phyloP scores from a whole-genome alignment of 1,284 basidiomycete genomes.

The Cystobasidium slooffiae region DNA sequence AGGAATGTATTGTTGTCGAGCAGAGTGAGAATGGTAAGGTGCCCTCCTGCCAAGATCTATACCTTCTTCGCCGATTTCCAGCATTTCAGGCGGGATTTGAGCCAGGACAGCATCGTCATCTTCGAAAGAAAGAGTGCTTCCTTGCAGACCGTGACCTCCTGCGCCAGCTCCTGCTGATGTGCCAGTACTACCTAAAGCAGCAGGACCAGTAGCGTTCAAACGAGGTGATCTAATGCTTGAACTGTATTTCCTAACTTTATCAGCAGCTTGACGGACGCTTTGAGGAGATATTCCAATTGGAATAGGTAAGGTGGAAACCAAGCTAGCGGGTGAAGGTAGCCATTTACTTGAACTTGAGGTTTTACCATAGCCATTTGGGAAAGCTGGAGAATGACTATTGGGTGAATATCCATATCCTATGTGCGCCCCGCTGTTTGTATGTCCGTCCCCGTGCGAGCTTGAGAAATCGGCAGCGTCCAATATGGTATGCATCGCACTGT shows the following conservation, averaged over 20 bases:
- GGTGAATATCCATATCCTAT: neutral
- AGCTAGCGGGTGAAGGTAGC: neutral
- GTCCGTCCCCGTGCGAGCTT: neutral
- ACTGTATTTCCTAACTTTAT: slow-evolving; percentile 14
- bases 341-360: slow-evolving; percentile 15
- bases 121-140: slow-evolving; percentile 34
- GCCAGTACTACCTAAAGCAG: too few relatives aligned
- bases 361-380: slow-evolving; percentile 39
- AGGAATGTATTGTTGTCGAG: too few relatives aligned
- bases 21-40: neutral
- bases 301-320: slow-evolving; percentile 17
- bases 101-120: slow-evolving; percentile 43
- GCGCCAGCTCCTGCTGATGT: too few relatives aligned
- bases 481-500: slow-evolving; percentile 38
- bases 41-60: neutral
- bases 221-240: slow-evolving; percentile 28
- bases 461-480: slow-evolving; percentile 18
- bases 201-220: neutral
- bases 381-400: slow-evolving; percentile 32
- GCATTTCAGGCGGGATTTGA: slow-evolving; percentile 9
- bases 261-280: slow-evolving; percentile 15
- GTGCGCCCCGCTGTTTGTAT: too few relatives aligned
- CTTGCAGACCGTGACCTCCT: neutral
- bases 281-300: slow-evolving; percentile 32
- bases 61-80: slow-evolving; percentile 23